Evolutionary conservation across 1,284 basidiomycete species (phyloP), one percentile per base, ranked within the genome.

Genomic region (Cutaneotrichosporon mucoides): DNA sequence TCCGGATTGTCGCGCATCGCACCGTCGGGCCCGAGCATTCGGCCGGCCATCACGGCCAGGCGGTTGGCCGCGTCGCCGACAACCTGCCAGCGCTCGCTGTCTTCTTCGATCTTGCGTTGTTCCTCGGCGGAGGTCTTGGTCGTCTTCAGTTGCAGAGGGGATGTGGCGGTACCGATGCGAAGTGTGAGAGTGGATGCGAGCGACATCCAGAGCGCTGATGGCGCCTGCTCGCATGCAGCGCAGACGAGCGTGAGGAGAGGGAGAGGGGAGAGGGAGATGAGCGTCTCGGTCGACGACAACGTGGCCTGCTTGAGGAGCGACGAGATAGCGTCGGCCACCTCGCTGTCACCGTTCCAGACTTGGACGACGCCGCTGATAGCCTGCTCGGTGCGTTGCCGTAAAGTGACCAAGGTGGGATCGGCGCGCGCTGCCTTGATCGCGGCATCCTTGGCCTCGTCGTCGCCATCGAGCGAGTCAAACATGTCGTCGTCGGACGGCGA

Each of bases 131-230:
- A 41, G 1, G 59, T 66, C 57, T 66, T 66, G 24, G 71, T 67
- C 59, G 68, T 72, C 59, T 73, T 72, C 56, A 64, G 57, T 24
- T 68, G 65, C 6, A 76, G 55, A 2, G 69, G 63, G 5, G 65
- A 62, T 5, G 71, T 73, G 5, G 89, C 88, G 2, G 90, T 87
- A 64, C 90, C 86, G 51, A 94, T 82, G 63, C 92, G 88, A 11
- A 85, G 83, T 54, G 89, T 82, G 16, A 94, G 81, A 67, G 89
- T 89, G 7, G 85, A 84, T 4, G 89, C 87, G 0, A 94, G 81
- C 10, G 85, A 84, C 9, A 94, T 81, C 92, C 92, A 95, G 1
- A 89, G 83, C 0, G 87, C 88, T 0, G 87, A 91, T 7, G 90
- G 80, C 60, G 87, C 85, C 37, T 85, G 81, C 66, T 87, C 85